Percentiles rank a stretch among this genome's conserved stretches.
Evolutionary conservation across 331 rosid genomes (phyloP).

Genomic region (Acacia pycnantha): DNA sequence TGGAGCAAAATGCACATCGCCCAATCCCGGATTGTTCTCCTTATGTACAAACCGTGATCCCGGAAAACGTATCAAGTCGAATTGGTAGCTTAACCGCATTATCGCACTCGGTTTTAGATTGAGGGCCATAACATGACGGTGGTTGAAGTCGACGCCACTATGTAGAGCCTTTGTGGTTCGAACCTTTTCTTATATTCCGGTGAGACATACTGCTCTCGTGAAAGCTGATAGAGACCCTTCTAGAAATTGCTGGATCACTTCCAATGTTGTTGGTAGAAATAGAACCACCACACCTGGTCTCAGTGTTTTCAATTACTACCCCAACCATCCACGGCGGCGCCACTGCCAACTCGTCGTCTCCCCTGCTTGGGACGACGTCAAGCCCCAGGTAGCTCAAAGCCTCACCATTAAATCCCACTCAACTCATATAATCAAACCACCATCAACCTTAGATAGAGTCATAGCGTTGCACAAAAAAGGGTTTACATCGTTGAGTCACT

Average conservation of each 20-base stretch:
- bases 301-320: conserved; percentile 72
- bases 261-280: conserved; percentile 59
- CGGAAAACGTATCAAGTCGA: conserved; percentile 71
- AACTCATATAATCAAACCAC: not conserved
- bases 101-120: conserved; percentile 84
- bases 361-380: conserved; percentile 61
- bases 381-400: conserved; percentile 56
- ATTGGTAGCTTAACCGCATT: conserved; percentile 69
- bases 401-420: conserved; percentile 59
- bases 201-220: conserved; percentile 75
- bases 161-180: conserved; percentile 75
- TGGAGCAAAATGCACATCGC: too few relatives aligned
- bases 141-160: conserved; percentile 89
- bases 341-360: conserved; percentile 55
- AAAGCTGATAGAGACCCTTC: conserved; percentile 69
- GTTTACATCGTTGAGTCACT: too few relatives aligned
- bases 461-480: too few relatives aligned
- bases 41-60: conserved; percentile 47
- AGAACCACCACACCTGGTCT: conserved; percentile 69
- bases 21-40: conserved; percentile 79
- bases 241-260: conserved; percentile 76
- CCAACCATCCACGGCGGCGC: conserved; percentile 70
- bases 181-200: conserved; percentile 82
- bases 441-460: too few relatives aligned
- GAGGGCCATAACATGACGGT: conserved; percentile 94